phyloP scores from a whole-genome alignment of 371 early-diverging fungal species.

The Parasitella parasitica region DNA sequence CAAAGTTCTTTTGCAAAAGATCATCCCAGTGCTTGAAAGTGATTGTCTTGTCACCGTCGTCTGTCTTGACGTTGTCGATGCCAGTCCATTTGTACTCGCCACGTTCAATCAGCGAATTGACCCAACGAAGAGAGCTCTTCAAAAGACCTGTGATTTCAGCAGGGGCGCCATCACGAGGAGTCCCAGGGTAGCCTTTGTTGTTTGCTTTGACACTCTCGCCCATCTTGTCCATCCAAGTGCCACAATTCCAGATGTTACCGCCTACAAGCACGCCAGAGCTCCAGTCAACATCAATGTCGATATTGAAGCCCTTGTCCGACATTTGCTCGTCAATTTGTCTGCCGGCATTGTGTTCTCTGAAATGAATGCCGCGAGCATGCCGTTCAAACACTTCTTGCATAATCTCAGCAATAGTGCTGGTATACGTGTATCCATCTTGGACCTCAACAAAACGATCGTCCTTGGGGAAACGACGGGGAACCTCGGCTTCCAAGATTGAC shows the following conservation, averaged over 20 bases:
- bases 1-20: slow-evolving; percentile 80
- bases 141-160: slow-evolving; percentile 91
- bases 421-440: slow-evolving; percentile 65
- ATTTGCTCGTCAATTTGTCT: slow-evolving; percentile 86
- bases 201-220: slow-evolving; percentile 93
- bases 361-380: slow-evolving; percentile 91
- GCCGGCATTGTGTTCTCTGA: slow-evolving; percentile 96
- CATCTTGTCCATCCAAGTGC: slow-evolving; percentile 99
- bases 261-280: slow-evolving; percentile 82
- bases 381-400: slow-evolving; percentile 90
- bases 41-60: slow-evolving; percentile 29
- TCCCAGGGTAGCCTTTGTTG: slow-evolving; percentile 88
- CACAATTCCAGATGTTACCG: slow-evolving; percentile 93
- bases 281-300: slow-evolving; percentile 72
- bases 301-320: slow-evolving; percentile 86
- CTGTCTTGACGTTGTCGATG: slow-evolving; percentile 36
- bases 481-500: slow-evolving; percentile 66
- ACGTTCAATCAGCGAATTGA: slow-evolving; percentile 50
- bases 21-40: slow-evolving; percentile 78
- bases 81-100: slow-evolving; percentile 49
- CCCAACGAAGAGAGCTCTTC: slow-evolving; percentile 85
- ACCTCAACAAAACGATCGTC: slow-evolving; percentile 70
- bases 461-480: slow-evolving; percentile 84
- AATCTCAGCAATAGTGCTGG: slow-evolving; percentile 75
- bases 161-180: slow-evolving; percentile 92